Conservation (phyloP, 1,139 yeast species). For the Scheffersomyces illinoinensis region DNA sequence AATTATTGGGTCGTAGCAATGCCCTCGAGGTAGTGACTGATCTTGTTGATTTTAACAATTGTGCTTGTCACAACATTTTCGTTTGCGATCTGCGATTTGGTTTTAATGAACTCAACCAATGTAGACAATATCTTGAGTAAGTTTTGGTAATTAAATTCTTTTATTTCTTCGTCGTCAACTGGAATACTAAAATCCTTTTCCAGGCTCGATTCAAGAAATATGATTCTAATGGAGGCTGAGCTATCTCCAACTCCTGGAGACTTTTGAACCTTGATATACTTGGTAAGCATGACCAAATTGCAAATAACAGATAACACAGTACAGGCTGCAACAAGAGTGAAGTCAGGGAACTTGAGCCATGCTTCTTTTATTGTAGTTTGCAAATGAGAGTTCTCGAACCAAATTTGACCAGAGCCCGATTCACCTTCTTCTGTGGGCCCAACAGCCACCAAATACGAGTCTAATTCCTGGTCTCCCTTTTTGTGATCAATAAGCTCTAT, state of each 20-base stretch:
- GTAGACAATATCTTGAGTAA: slow-evolving; percentile 16
- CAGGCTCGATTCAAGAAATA: slow-evolving; percentile 6
- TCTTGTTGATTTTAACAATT: slow-evolving; percentile 17
- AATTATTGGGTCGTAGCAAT: slow-evolving; percentile 3
- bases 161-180: slow-evolving; percentile 1
- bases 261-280: slow-evolving; percentile 17
- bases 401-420: slow-evolving; percentile 1
- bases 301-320: slow-evolving; percentile 26
- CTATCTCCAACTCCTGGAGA: not conserved
- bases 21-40: slow-evolving; percentile 21
- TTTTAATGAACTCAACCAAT: slow-evolving; percentile 19
- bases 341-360: slow-evolving; percentile 43
- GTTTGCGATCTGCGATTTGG: slow-evolving; percentile 15
- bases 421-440: slow-evolving; percentile 4
- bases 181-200: slow-evolving; percentile 4
- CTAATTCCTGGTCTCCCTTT: not conserved
- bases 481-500: slow-evolving; percentile 24
- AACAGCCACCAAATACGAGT: slow-evolving; percentile 1
- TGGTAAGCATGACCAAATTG: slow-evolving; percentile 28
- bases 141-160: slow-evolving; percentile 12
- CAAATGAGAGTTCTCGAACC: slow-evolving; percentile 28
- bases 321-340: slow-evolving; percentile 25
- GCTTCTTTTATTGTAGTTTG: slow-evolving; percentile 26
- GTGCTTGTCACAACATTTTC: slow-evolving; percentile 15
- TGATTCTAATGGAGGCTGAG: slow-evolving; percentile 6